phyloP scores from a whole-genome alignment of 1,139 yeast species.

The Suhomyces bokatorum region DNA sequence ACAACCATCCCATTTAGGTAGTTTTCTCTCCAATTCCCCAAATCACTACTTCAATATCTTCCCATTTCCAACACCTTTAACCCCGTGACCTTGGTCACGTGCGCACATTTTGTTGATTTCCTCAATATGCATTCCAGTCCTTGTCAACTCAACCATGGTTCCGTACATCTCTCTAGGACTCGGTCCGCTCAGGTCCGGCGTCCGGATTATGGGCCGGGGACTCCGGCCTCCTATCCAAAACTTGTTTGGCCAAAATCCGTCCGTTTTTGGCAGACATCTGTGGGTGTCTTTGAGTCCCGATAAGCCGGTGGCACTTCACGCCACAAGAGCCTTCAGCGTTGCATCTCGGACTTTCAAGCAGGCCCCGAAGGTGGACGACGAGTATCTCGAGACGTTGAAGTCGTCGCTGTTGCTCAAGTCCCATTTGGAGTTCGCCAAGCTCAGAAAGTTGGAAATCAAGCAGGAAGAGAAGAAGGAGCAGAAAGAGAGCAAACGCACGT shows the following conservation, averaged over 20 bases:
- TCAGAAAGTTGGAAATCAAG: constrained; percentile 29
- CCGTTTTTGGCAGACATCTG: neutral
- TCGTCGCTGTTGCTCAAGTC: constrained; percentile 27
- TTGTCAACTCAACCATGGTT: constrained; percentile 2
- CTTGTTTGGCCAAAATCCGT: neutral
- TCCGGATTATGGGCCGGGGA: neutral
- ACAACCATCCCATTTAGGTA: too few relatives aligned
- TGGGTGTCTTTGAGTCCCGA: neutral
- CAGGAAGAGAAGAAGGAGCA: constrained; percentile 37
- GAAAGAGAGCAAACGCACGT: constrained; percentile 27
- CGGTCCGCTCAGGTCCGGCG: constrained; percentile 1
- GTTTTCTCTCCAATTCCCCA: too few relatives aligned
- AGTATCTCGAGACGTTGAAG: constrained; percentile 13
- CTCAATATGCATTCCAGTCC: neutral
- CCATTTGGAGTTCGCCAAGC: constrained; percentile 32
- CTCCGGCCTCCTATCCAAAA: neutral
- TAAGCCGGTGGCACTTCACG: neutral
- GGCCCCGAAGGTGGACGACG: constrained; percentile 8
- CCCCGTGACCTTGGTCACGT: neutral
- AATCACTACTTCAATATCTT: too few relatives aligned
- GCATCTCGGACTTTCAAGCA: constrained; percentile 2
- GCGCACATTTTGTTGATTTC: neutral
- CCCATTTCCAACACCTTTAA: too few relatives aligned
- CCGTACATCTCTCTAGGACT: constrained; percentile 6
- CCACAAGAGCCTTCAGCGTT: constrained; percentile 1